Conservation (phyloP, 2,329 filamentous ascomycete genomes). For the Escovopsis sp. region DNA sequence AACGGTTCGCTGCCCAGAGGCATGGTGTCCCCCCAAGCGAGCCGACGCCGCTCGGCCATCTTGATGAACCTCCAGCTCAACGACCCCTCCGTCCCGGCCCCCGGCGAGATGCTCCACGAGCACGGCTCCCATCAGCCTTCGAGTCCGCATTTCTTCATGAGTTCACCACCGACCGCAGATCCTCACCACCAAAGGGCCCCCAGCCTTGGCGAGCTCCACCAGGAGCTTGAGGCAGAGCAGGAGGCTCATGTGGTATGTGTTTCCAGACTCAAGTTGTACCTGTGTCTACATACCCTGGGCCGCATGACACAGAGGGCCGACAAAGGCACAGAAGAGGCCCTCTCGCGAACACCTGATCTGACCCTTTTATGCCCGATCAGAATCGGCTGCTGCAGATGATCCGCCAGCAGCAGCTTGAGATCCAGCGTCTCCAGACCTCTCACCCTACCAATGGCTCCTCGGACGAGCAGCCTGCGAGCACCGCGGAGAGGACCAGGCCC, state of each 20-base stretch:
- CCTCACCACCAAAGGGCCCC: constrained; percentile 46
- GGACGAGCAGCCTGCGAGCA: constrained; percentile 34
- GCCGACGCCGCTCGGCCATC: constrained; percentile 50
- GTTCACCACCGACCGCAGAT: constrained; percentile 33
- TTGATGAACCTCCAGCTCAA: constrained; percentile 61
- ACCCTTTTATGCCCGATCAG: constrained; percentile 20
- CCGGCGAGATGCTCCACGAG: constrained; percentile 50
- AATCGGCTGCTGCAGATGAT: constrained; percentile 68
- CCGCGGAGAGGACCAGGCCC: constrained; percentile 29
- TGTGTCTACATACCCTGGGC: no score
- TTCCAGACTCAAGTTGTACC: no score
- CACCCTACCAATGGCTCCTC: constrained; percentile 22
- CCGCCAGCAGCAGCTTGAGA: constrained; percentile 56
- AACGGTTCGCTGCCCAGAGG: constrained; percentile 33
- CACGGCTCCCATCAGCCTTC: constrained; percentile 13
- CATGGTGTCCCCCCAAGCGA: constrained; percentile 29
- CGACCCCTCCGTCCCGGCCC: constrained; percentile 50
- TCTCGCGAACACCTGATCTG: background rate
- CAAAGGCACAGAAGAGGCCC: no score
- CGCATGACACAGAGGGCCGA: constrained; percentile 11
- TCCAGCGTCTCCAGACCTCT: constrained; percentile 40
- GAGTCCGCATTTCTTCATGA: constrained; percentile 32
- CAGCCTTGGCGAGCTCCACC: constrained; percentile 62
- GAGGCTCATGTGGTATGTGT: constrained; percentile 57
- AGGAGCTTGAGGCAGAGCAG: constrained; percentile 65